Percentiles rank a stretch among this genome's conserved stretches.
Conservation (phyloP, 129 eudicot genomes). For the Pittosporum tobira region DNA sequence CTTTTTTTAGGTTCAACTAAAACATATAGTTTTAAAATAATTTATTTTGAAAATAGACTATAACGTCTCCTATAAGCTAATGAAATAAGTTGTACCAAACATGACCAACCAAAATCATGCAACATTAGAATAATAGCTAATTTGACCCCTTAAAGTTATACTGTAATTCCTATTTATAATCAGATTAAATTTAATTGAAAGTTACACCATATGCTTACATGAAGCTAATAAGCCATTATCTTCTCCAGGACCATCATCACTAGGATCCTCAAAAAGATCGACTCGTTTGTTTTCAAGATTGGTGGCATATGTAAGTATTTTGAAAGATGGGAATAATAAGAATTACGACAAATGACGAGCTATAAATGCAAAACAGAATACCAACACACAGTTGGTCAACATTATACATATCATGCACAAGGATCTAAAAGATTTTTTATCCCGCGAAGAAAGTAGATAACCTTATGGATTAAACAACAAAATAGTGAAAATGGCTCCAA, state of each 20-base stretch:
- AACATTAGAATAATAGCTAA: neutral
- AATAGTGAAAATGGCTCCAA: neutral
- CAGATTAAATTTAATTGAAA: neutral
- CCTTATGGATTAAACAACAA: neutral
- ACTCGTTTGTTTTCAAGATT: conserved; percentile 73
- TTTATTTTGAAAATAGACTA: too few relatives aligned
- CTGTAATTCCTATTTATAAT: neutral
- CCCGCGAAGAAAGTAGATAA: neutral
- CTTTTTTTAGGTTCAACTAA: too few relatives aligned
- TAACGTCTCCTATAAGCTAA: too few relatives aligned
- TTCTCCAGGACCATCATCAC: conserved; percentile 58
- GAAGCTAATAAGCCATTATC: conserved; percentile 81
- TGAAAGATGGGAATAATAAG: conserved; percentile 9
- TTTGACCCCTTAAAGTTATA: neutral
- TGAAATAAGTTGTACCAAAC: too few relatives aligned
- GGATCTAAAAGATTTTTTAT: neutral
- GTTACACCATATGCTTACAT: conserved; percentile 38
- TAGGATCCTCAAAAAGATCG: conserved; percentile 84
- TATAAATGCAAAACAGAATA: neutral
- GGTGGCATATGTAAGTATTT: conserved; percentile 55
- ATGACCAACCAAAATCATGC: too few relatives aligned
- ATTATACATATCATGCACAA: neutral
- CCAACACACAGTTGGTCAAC: neutral
- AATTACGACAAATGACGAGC: neutral
- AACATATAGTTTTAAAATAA: too few relatives aligned